Percentiles rank a stretch among this genome's conserved stretches.
Evolutionary conservation across 2,329 filamentous ascomycete genomes (phyloP).

Genomic region (Geosmithia morbida): DNA sequence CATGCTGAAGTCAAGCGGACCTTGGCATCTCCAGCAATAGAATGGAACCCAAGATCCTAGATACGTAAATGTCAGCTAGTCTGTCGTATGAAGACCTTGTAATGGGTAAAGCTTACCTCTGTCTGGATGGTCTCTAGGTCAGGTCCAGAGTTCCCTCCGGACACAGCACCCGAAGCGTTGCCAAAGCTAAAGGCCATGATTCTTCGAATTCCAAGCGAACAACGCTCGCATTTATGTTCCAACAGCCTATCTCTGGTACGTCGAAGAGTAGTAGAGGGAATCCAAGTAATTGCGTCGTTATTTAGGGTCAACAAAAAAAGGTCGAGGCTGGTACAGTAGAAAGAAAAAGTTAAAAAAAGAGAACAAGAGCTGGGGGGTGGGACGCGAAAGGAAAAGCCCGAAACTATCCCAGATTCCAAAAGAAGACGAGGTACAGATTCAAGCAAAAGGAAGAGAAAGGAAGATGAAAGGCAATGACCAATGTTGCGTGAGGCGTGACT

Average conservation of each 20-base stretch:
- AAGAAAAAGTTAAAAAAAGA: too few species aligned
- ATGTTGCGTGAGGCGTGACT: not conserved
- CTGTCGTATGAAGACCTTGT: not conserved
- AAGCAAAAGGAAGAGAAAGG: not conserved
- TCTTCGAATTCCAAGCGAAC: not conserved
- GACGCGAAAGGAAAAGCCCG: not conserved
- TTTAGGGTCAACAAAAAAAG: not conserved
- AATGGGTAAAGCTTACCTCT: conserved; percentile 39
- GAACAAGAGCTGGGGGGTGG: not conserved
- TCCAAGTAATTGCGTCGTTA: not conserved
- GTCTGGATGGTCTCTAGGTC: conserved; percentile 69
- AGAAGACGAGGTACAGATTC: not conserved
- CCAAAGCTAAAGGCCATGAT: conserved; percentile 52
- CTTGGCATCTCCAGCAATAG: conserved; percentile 68
- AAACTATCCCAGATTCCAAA: not conserved
- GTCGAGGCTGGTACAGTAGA: not conserved
- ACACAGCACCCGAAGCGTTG: conserved; percentile 27
- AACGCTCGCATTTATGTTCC: not conserved
- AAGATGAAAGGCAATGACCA: not conserved
- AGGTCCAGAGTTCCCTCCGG: conserved; percentile 34
- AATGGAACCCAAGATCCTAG: conserved; percentile 65
- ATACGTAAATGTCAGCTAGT: not conserved
- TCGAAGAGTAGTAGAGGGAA: not conserved
- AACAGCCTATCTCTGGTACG: not conserved
- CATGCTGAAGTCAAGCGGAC: conserved; percentile 68